These are phyloP conservation scores for Candida smagusa DNA, from an alignment of 1,139 yeast genomes.

Conservation along the genomic window DNA sequence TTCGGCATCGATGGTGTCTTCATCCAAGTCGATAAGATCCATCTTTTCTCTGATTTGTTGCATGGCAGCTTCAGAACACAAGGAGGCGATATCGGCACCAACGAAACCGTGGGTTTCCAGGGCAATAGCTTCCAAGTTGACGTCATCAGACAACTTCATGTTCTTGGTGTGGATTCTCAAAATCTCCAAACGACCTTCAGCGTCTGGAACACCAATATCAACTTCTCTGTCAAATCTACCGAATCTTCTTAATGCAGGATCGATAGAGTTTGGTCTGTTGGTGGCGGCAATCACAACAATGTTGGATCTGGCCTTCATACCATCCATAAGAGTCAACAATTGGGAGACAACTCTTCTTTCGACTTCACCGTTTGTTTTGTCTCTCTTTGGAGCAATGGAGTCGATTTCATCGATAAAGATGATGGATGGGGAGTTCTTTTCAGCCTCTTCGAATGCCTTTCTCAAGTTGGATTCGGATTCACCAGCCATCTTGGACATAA, in stretches of 20 bases:
- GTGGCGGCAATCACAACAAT: constrained; percentile 88
- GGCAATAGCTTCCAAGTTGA: constrained; percentile 85
- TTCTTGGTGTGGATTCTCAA: constrained; percentile 85
- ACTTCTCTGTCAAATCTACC: constrained; percentile 96
- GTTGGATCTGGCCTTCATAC: constrained; percentile 98
- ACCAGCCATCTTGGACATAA: constrained; percentile 99
- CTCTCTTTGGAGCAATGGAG: constrained; percentile 99
- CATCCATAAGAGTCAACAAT: constrained; percentile 95
- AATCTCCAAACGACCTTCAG: constrained; percentile 96
- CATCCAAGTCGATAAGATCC: constrained; percentile 96
- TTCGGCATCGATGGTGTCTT: constrained; percentile 97
- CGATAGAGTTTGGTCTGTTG: constrained; percentile 55
- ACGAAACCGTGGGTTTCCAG: constrained; percentile 92
- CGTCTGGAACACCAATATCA: constrained; percentile 98
- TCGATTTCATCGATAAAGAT: constrained; percentile 98
- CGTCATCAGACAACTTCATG: constrained; percentile 95
- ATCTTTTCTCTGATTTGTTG: constrained; percentile 97
- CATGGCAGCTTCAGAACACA: constrained; percentile 97
- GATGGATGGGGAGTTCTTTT: constrained; percentile 93
- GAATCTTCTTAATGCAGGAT: constrained; percentile 47
- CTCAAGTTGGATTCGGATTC: constrained; percentile 96
- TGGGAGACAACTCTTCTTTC: constrained; percentile 96
- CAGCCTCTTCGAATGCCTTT: constrained; percentile 99
- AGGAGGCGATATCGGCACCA: constrained; percentile 79
- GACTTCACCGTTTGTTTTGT: constrained; percentile 98